Percentiles rank a stretch among this genome's conserved stretches.
Evolutionary conservation across 495 filamentous ascomycete species (phyloP).

Genomic region (Neurospora terricola): DNA sequence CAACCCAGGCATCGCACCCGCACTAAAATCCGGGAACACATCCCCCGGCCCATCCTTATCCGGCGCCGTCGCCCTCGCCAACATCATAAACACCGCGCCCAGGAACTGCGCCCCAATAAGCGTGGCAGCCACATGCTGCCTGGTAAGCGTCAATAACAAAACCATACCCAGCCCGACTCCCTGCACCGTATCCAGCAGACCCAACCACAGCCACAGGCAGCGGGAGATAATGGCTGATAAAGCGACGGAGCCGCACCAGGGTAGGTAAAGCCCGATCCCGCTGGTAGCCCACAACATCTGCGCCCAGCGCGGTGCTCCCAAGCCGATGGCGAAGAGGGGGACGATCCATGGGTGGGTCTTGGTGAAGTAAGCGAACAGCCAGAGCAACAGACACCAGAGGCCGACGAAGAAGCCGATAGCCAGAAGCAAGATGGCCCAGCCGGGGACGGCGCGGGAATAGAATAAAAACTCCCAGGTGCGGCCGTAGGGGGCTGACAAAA

Average conservation of each 20-base stretch:
- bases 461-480: conserved; percentile 55
- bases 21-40: conserved; percentile 50
- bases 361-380: conserved; percentile 35
- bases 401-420: conserved; percentile 48
- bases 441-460: conserved; percentile 35
- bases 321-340: conserved; percentile 52
- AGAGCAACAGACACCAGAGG: conserved; percentile 41
- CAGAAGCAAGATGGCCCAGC: conserved; percentile 41
- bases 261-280: conserved; percentile 44
- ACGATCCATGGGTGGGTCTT: conserved; percentile 51
- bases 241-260: conserved; percentile 41
- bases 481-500: conserved; percentile 47
- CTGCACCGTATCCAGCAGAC: conserved; percentile 51
- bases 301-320: conserved; percentile 52
- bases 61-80: conserved; percentile 45
- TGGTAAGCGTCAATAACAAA: conserved; percentile 47
- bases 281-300: conserved; percentile 52
- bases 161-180: conserved; percentile 52
- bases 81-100: conserved; percentile 43
- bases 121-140: conserved; percentile 47
- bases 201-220: conserved; percentile 52
- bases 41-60: conserved; percentile 43
- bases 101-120: conserved; percentile 47
- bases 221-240: conserved; percentile 41
- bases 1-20: conserved; percentile 30